These are phyloP conservation scores for Trapa incisa DNA, from an alignment of 345 rosid genomes.

Conservation along the genomic window DNA sequence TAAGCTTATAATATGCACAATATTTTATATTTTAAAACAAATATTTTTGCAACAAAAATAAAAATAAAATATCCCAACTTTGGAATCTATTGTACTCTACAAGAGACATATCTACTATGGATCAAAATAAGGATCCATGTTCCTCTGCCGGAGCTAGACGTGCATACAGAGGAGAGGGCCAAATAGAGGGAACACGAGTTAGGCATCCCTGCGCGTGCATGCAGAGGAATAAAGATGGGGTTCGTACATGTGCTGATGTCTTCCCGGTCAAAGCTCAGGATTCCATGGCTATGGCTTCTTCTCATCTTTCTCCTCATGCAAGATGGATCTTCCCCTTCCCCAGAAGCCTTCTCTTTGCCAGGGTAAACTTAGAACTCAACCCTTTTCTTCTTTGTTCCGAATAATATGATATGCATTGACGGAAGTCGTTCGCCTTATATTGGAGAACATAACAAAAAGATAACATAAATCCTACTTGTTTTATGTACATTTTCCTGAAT, in stretches of 20 bases:
- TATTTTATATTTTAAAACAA: too few relatives aligned
- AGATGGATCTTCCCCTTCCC: conserved; percentile 3
- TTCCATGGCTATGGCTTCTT: conserved; percentile 9
- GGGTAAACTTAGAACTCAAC: not conserved
- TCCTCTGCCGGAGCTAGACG: not conserved
- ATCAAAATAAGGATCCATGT: not conserved
- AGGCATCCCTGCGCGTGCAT: not conserved
- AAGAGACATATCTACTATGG: too few relatives aligned
- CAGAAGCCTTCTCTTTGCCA: conserved; percentile 6
- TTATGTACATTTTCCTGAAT: too few relatives aligned
- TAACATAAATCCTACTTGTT: too few relatives aligned
- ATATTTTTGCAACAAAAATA: too few relatives aligned
- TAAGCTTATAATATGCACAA: not conserved
- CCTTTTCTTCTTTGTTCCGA: not conserved
- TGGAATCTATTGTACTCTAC: too few relatives aligned
- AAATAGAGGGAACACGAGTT: not conserved
- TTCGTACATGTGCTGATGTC: conserved; percentile 3
- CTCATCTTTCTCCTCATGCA: not conserved
- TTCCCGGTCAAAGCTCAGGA: not conserved
- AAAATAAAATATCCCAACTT: too few relatives aligned
- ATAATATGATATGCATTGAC: too few relatives aligned
- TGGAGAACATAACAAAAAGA: too few relatives aligned
- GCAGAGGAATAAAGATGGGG: conserved; percentile 12
- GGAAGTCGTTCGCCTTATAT: too few relatives aligned
- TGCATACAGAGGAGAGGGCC: not conserved